phyloP scores from a whole-genome alignment of 441 rosid genomes.

The Adansonia rubrostipa region DNA sequence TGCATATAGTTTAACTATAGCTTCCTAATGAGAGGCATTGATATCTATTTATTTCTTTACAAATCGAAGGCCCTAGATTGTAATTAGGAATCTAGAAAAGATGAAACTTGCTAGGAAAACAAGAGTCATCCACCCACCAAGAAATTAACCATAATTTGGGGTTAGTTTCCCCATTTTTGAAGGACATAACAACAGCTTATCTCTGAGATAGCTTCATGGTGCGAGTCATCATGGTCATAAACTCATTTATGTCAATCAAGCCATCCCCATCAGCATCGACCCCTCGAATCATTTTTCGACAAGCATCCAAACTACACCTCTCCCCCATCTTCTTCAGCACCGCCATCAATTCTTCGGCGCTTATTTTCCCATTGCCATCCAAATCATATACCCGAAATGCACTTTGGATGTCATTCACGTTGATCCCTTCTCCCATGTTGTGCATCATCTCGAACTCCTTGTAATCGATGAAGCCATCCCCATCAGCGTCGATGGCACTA shows the following conservation, averaged over 20 bases:
- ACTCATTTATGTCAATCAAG: constrained; percentile 48
- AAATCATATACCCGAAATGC: constrained; percentile 53
- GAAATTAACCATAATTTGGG: neutral
- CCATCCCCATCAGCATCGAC: constrained; percentile 61
- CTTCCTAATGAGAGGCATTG: neutral
- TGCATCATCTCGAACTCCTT: constrained; percentile 55
- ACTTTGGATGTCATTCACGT: constrained; percentile 38
- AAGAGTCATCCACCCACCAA: neutral
- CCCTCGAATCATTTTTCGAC: constrained; percentile 52
- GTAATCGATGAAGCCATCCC: constrained; percentile 55
- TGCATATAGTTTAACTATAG: neutral
- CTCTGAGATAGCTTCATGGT: constrained; percentile 31
- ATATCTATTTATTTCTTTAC: neutral
- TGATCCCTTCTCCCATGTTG: constrained; percentile 42
- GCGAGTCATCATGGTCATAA: constrained; percentile 56
- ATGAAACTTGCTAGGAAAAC: neutral
- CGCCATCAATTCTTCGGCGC: constrained; percentile 56
- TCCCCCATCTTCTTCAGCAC: constrained; percentile 60
- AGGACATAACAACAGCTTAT: neutral
- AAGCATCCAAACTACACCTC: constrained; percentile 47
- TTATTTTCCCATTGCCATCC: constrained; percentile 55
- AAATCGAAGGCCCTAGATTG: neutral
- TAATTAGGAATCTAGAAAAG: neutral
- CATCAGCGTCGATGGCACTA: constrained; percentile 43
- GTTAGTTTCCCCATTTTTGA: neutral